Conservation (phyloP, 78 protist species). For the Dictyostelium capitatum region DNA sequence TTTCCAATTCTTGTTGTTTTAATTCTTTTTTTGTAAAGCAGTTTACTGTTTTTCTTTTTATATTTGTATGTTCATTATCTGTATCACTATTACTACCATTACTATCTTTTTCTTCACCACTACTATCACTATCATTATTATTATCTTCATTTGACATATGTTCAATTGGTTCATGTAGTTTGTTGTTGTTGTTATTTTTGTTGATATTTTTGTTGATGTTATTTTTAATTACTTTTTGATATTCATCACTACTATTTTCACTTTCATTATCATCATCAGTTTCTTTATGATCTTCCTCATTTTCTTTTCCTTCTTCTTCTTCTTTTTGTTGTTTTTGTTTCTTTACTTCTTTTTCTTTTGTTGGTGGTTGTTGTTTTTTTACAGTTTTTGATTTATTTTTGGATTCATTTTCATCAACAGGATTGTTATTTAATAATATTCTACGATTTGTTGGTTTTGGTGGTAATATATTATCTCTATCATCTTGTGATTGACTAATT, state of each 20-base stretch:
- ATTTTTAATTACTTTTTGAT: not conserved
- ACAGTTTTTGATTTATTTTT: not conserved
- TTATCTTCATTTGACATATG: too few relatives aligned
- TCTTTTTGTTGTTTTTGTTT: not conserved
- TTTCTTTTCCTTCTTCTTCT: not conserved
- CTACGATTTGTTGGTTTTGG: slow-evolving; percentile 25
- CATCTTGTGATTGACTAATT: slow-evolving; percentile 5
- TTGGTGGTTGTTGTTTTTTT: not conserved
- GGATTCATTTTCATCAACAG: not conserved
- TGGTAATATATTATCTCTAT: not conserved
- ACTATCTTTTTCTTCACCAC: not conserved
- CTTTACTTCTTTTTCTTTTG: not conserved
- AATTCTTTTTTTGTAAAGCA: not conserved
- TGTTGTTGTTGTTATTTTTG: not conserved
- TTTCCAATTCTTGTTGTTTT: not conserved
- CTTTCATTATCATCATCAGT: not conserved
- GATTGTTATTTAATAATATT: not conserved
- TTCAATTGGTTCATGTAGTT: too few relatives aligned
- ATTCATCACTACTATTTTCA: not conserved
- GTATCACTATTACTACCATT: not conserved
- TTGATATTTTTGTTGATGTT: not conserved
- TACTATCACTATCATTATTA: not conserved
- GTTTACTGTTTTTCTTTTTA: not conserved
- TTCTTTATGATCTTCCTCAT: not conserved
- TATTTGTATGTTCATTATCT: not conserved